Evolutionary conservation across 345 rosid species (phyloP).

Genomic region (Dipteronia sinensis): DNA sequence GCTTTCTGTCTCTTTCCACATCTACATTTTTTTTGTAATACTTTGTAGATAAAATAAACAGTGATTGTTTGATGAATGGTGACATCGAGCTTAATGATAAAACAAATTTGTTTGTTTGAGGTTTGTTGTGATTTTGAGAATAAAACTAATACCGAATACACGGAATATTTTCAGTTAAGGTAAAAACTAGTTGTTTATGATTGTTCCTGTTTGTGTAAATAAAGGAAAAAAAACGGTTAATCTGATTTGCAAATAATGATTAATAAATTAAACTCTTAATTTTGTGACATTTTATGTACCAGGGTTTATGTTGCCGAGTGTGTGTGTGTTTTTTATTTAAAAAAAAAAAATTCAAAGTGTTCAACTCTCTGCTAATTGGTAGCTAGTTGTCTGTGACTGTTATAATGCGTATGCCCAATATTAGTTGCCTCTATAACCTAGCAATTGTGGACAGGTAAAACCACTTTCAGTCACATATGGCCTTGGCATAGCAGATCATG

Average conservation of each 20-base stretch:
- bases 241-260: background rate
- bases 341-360: background rate
- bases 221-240: background rate
- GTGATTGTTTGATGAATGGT: background rate
- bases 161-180: background rate
- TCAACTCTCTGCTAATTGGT: slow-evolving; percentile 1
- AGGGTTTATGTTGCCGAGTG: background rate
- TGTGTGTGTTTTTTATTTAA: background rate
- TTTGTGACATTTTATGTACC: background rate
- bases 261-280: background rate
- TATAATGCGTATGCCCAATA: background rate
- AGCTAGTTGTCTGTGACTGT: background rate
- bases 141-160: background rate
- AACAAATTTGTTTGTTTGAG: background rate
- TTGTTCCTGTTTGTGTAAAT: background rate
- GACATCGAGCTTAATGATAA: background rate
- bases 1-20: background rate
- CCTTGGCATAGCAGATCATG: slow-evolving; percentile 76
- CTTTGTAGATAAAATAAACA: background rate
- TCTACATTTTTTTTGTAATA: background rate
- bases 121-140: background rate
- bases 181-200: background rate
- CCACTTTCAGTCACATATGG: slow-evolving; percentile 86
- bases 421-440: slow-evolving; percentile 4
- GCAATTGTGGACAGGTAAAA: slow-evolving; percentile 60